Conservation (phyloP, 768 basidiomycete genomes). For the Naganishia randhawae region DNA sequence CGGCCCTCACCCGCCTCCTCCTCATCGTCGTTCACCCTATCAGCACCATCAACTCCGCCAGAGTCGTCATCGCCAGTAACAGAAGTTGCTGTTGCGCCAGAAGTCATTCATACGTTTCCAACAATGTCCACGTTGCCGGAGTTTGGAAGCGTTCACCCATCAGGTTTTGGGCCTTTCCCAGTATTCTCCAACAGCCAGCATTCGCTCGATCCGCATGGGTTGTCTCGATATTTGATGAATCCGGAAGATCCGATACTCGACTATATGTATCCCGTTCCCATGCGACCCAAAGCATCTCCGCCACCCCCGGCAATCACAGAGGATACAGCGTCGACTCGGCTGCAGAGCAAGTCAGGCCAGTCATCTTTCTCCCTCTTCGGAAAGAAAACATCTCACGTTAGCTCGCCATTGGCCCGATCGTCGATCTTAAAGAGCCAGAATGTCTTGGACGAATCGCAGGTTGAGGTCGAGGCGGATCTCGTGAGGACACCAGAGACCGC, state of each 20-base stretch:
- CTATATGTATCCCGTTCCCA: constrained; percentile 11
- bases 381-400: background rate
- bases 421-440: background rate
- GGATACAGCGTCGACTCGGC: background rate
- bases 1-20: background rate
- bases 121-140: background rate
- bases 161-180: constrained; percentile 7
- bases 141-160: background rate
- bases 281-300: background rate
- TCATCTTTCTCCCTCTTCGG: constrained; percentile 17
- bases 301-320: background rate
- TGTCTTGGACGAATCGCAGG: background rate
- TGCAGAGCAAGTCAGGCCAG: background rate
- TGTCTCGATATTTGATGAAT: constrained; percentile 13
- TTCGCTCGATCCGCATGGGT: constrained; percentile 17
- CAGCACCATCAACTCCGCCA: background rate
- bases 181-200: background rate
- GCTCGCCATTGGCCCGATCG: constrained; percentile 1
- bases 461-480: too few relatives aligned
- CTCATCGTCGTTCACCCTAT: background rate
- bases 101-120: background rate
- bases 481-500: background rate
- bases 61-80: background rate
- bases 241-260: constrained; percentile 16
- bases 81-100: background rate